Evolutionary conservation across 1,284 basidiomycete genomes (phyloP).

Genomic region (Pseudozyma pruni): DNA sequence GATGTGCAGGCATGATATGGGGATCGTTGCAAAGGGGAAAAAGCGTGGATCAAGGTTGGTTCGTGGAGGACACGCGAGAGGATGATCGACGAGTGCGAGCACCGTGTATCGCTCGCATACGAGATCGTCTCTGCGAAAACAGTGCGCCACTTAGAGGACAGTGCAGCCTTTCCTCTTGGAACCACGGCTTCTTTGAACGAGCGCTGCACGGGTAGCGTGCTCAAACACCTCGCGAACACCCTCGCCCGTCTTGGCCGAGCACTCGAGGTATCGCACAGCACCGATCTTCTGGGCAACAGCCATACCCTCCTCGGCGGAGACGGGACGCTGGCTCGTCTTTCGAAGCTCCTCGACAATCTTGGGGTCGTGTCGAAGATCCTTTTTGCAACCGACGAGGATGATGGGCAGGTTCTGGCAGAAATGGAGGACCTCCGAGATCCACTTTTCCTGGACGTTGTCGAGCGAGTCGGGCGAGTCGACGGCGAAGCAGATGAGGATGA

Average conservation of each 20-base stretch:
- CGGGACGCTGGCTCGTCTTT: constrained; percentile 67
- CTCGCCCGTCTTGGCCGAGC: constrained; percentile 86
- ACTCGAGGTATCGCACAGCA: constrained; percentile 88
- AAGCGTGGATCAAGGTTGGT: too few species aligned
- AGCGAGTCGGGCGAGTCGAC: constrained; percentile 90
- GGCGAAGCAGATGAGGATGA: constrained; percentile 92
- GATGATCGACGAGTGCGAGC: too few species aligned
- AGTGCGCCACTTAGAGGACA: constrained; percentile 71
- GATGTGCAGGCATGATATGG: too few species aligned
- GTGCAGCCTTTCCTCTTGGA: constrained; percentile 71
- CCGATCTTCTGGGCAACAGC: constrained; percentile 88
- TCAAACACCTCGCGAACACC: constrained; percentile 93
- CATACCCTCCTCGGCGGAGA: constrained; percentile 73
- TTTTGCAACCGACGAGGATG: constrained; percentile 92
- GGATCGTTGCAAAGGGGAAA: too few species aligned
- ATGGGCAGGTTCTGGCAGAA: constrained; percentile 88
- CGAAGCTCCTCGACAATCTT: constrained; percentile 68
- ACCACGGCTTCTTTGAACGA: constrained; percentile 71
- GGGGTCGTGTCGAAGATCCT: constrained; percentile 67
- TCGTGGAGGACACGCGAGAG: too few species aligned
- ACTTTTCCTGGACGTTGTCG: constrained; percentile 97
- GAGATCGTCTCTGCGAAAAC: too few species aligned
- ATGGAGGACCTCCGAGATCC: constrained; percentile 93
- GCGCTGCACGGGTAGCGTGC: constrained; percentile 83
- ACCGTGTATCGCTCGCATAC: too few species aligned